Conservation (phyloP, 208 protist species). For the Vickermania ingenoplastis region DNA sequence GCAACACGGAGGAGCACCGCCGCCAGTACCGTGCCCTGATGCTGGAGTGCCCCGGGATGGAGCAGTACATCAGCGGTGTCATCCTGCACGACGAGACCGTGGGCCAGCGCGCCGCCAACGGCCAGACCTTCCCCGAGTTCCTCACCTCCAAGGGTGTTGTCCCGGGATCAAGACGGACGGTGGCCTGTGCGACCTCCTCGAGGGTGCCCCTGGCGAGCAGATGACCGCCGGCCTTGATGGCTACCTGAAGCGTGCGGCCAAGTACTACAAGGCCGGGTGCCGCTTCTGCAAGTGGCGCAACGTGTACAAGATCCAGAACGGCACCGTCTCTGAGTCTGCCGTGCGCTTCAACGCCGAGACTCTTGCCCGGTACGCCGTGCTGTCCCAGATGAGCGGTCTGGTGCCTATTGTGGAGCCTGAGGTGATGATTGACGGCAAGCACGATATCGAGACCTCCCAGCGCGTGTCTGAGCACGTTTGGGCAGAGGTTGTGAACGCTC, state of each 20-base stretch:
- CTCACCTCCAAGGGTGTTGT: constrained; percentile 81
- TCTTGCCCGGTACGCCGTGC: constrained; percentile 92
- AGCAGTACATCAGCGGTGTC: constrained; percentile 93
- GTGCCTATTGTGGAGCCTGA: constrained; percentile 98
- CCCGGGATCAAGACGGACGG: constrained; percentile 95
- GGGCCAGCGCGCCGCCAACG: constrained; percentile 84
- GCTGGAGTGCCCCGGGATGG: constrained; percentile 54
- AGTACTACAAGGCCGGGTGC: constrained; percentile 94
- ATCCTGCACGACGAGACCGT: constrained; percentile 97
- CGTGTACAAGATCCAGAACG: constrained; percentile 91
- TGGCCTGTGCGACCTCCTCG: constrained; percentile 58
- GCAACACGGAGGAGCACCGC: constrained; percentile 93
- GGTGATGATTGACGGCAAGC: constrained; percentile 93
- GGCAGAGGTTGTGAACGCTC: constrained; percentile 56
- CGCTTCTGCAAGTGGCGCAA: constrained; percentile 97
- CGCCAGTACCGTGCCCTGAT: constrained; percentile 91
- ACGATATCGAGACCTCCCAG: constrained; percentile 85
- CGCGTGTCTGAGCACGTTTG: constrained; percentile 81
- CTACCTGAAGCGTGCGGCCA: constrained; percentile 73
- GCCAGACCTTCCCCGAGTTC: constrained; percentile 79
- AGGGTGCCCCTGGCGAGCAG: constrained; percentile 88
- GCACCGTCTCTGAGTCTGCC: constrained; percentile 77
- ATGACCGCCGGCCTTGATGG: constrained; percentile 93
- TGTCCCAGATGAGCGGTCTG: constrained; percentile 93
- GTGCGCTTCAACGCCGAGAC: constrained; percentile 91